Base-by-base conservation (phyloP, 306 rosid species). In the Ammopiptanthus mongolicus region DNA sequence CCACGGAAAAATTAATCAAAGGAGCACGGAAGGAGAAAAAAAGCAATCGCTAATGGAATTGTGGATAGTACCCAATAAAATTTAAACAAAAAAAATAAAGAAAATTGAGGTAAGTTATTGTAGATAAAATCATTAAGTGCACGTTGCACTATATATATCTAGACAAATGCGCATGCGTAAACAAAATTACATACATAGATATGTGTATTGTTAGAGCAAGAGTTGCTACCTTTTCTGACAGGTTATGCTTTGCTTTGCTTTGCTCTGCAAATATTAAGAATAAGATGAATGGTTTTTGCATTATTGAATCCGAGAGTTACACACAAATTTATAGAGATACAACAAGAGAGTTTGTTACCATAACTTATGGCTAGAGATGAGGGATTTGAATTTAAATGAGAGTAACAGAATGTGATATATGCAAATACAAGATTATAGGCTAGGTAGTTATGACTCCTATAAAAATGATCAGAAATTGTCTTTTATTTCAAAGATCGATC, bases 191-290 rank as follows among this genome's bases (percentile, higher is more conserved):
- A 46, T 42, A 5, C 48, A 42, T 14, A 67, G 5, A 46, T n/a
- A 56, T 8, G 19, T 37, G 55, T 31, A 25, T 75, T 64, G 8
- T 7, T 33, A 53, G 34, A 48, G 23, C 33, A 34, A 55, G 65
- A 67, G 42, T 59, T 61, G 73, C 22, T 67, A 78, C 83, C 83
- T 83, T 63, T 21, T 74, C 11, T 60, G 21, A 63, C 28, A 47
- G 48, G 46, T 18, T 81, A 69, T 46, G 69, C 52, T 55, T 58
- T 55, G 65, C 52, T 55, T 58, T 55, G 65, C 44, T 37, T 50
- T 55, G 70, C 52, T 74, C 22, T 61, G 78, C 18, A 46, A 72
- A 18, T 42, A 60, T 68, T 18, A 12, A 52, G 18, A 71, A 78
- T 29, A n/a, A n/a, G n/a, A n/a, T n/a, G n/a, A n/a, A n/a, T n/a